Base-by-base conservation (phyloP, 495 filamentous ascomycete species). In the Aspergillus nidulans region DNA sequence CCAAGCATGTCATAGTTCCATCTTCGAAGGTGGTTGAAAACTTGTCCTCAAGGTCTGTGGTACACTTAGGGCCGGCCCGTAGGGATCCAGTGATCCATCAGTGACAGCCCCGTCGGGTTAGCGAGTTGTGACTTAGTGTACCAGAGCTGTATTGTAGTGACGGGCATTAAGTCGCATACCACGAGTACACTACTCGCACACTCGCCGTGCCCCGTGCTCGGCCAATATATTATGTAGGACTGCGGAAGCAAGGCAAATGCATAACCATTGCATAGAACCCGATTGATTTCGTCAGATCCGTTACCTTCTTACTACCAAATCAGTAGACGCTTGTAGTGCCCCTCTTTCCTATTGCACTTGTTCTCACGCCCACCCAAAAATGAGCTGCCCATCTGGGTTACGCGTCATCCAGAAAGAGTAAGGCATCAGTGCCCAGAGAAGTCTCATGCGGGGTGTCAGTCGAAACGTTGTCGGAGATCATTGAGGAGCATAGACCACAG, bases 11-110 rank as follows among this genome's bases (percentile, higher is more conserved):
- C 32, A 49, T 39, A 39, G 30, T 49, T 25, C 26, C 40, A 36
- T 39, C 21, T n/a, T 48, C 36, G 36, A 16, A 39, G 15, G n/a
- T n/a, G n/a, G n/a, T n/a, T n/a, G n/a, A 34, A 34, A 34, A 43
- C 25, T 32, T 25, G 47, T 45, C n/a, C n/a, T n/a, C n/a, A n/a
- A n/a, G n/a, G 53, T 56, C 43, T 53, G 51, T 60, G 61, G 61
- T 60, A 63, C 57, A 55, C 49, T 44, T 56, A 64, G 62, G 62
- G 58, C 62, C 62, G 62, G 62, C 53, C 62, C 62, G 62, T 56
- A 25, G 39, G 49, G 52, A 52, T 47, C 53, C 55, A 63, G 53
- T 51, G 60, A 58, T 60, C 61, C 57, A 58, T 45, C 46, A 45
- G 16, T 40, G 24, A 46, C 49, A 36, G 18, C 47, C 47, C 47